These are phyloP conservation scores for Phlyctochytrium planicorne DNA, from an alignment of 192 early-diverging fungal species.

Conservation along the genomic window DNA sequence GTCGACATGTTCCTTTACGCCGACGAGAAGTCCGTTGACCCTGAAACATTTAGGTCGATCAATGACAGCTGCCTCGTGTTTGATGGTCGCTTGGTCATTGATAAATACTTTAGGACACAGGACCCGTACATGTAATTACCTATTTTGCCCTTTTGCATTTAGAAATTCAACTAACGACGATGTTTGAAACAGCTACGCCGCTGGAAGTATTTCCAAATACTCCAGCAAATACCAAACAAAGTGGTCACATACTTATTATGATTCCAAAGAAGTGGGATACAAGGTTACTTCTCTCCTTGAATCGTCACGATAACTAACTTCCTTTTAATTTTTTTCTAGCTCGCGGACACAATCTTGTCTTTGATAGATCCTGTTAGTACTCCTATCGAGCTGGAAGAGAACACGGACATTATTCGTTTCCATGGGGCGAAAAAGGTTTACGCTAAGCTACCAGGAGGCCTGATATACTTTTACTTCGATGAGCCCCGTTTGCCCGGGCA, in stretches of 20 bases:
- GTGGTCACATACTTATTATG: slow-evolving; percentile 46
- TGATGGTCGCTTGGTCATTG: slow-evolving; percentile 53
- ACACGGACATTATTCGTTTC: slow-evolving; percentile 26
- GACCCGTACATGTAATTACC: slow-evolving; percentile 44
- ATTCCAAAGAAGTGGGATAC: slow-evolving; percentile 46
- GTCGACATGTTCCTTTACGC: slow-evolving; percentile 45
- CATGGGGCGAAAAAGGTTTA: slow-evolving; percentile 34
- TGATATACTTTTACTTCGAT: slow-evolving; percentile 53
- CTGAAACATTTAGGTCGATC: slow-evolving; percentile 42
- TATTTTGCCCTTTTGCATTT: neutral
- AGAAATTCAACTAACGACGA: neutral
- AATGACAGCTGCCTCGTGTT: slow-evolving; percentile 56
- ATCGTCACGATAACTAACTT: neutral
- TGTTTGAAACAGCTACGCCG: slow-evolving; percentile 35
- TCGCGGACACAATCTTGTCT: slow-evolving; percentile 42
- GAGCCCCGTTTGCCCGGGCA: slow-evolving; percentile 40
- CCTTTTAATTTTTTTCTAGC: slow-evolving; percentile 15
- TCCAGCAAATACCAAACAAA: slow-evolving; percentile 49
- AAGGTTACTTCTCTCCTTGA: slow-evolving; percentile 30
- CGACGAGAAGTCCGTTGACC: slow-evolving; percentile 43
- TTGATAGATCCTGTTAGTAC: slow-evolving; percentile 41
- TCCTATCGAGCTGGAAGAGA: slow-evolving; percentile 12
- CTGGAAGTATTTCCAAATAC: slow-evolving; percentile 53
- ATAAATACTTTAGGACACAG: slow-evolving; percentile 52
- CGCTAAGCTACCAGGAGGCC: slow-evolving; percentile 37